A percentile compares a stretch with the other conserved stretches of the same genome.
Conservation (phyloP, 441 rosid species). For the Mallotus japonicus region DNA sequence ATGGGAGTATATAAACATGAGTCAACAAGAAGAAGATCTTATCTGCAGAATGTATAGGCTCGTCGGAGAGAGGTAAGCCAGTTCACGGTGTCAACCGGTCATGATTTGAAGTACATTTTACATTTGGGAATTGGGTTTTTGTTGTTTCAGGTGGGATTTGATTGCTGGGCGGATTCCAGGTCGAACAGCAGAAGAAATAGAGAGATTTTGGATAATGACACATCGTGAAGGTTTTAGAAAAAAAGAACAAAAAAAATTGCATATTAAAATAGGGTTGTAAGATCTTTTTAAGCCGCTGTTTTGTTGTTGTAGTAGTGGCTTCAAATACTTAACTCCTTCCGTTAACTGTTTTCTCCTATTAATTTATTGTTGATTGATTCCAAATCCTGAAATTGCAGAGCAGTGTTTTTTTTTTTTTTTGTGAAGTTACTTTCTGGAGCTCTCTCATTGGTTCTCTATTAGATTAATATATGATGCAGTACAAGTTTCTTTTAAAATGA, state of each 20-base stretch:
- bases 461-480: too few species aligned
- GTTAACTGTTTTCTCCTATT: not conserved
- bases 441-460: too few species aligned
- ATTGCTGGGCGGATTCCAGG: slow-evolving; percentile 80
- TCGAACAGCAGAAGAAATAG: slow-evolving; percentile 66
- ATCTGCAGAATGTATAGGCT: slow-evolving; percentile 68
- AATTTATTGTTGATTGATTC: not conserved
- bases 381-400: too few species aligned
- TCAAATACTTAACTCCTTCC: not conserved
- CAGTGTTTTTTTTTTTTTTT: too few species aligned
- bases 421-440: too few species aligned
- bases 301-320: not conserved
- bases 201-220: slow-evolving; percentile 88
- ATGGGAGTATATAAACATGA: slow-evolving; percentile 67
- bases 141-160: slow-evolving; percentile 65
- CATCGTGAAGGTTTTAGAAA: slow-evolving; percentile 43
- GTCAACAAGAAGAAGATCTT: slow-evolving; percentile 78
- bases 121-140: not conserved
- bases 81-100: too few species aligned
- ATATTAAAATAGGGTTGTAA: slow-evolving; percentile 9
- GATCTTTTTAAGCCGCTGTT: not conserved
- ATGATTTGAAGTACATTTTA: not conserved
- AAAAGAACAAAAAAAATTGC: slow-evolving; percentile 36
- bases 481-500: too few species aligned
- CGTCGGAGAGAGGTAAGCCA: slow-evolving; percentile 63